Evolutionary conservation across 2,329 filamentous ascomycete species (phyloP).

Genomic region (Pseudopyrenochaeta lycopersici): DNA sequence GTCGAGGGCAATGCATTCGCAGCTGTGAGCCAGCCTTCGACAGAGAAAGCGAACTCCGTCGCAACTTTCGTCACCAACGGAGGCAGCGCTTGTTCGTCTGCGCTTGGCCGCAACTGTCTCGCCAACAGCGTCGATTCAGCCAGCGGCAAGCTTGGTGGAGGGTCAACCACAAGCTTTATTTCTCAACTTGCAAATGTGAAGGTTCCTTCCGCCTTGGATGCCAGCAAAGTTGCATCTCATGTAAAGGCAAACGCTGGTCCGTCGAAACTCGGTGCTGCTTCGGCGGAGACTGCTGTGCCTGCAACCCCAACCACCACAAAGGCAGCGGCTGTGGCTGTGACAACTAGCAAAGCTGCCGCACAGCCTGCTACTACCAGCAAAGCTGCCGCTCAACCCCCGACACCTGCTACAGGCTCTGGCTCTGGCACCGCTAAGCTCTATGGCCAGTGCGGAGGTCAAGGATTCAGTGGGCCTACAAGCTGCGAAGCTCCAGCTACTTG

Average conservation of each 20-base stretch:
- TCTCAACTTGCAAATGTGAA: slow-evolving; percentile 18
- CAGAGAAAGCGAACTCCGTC: slow-evolving; percentile 35
- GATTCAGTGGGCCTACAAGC: slow-evolving; percentile 46
- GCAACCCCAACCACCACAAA: too few species aligned
- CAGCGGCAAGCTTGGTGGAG: slow-evolving; percentile 25
- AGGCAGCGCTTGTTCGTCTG: slow-evolving; percentile 24
- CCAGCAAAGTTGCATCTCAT: slow-evolving; percentile 25
- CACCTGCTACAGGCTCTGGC: background rate
- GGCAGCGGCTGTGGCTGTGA: background rate
- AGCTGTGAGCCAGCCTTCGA: slow-evolving; percentile 52
- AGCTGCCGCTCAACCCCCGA: background rate
- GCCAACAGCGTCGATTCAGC: slow-evolving; percentile 28
- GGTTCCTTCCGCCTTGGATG: slow-evolving; percentile 19
- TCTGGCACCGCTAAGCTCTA: slow-evolving; percentile 19
- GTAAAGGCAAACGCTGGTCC: slow-evolving; percentile 33
- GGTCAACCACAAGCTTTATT: slow-evolving; percentile 21
- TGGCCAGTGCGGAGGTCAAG: slow-evolving; percentile 54
- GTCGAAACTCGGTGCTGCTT: slow-evolving; percentile 20
- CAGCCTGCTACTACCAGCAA: background rate
- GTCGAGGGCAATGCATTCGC: slow-evolving; percentile 59
- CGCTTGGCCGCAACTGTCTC: slow-evolving; percentile 26
- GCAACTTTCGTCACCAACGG: slow-evolving; percentile 41
- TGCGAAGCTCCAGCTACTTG: slow-evolving; percentile 51
- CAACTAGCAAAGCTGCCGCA: background rate
- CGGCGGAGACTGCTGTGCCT: background rate